Conservation (phyloP, 2,329 filamentous ascomycete genomes). For the Alternaria hordeiaustralica region DNA sequence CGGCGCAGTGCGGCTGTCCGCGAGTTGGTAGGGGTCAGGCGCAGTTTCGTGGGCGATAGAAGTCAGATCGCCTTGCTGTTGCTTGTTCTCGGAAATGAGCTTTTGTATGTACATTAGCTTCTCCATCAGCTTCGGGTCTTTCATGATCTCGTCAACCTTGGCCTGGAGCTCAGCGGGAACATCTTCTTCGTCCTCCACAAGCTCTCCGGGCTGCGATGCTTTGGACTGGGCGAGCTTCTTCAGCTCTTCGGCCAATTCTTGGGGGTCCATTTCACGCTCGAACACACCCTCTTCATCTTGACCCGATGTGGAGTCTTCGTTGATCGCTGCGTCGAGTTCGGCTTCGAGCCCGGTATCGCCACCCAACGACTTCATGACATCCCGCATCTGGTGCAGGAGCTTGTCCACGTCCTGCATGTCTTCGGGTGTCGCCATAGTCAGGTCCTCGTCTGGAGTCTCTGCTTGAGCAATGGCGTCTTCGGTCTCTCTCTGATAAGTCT, state of each 20-base stretch:
- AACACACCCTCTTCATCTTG: constrained; percentile 20
- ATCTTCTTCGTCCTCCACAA: constrained; percentile 25
- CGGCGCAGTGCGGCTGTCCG: constrained; percentile 28
- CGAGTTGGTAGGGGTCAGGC: constrained; percentile 39
- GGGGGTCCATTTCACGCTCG: constrained; percentile 29
- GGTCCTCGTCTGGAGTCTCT: constrained; percentile 11
- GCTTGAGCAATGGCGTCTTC: constrained; percentile 16
- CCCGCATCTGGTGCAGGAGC: constrained; percentile 34
- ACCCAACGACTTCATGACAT: constrained; percentile 33
- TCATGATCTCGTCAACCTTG: constrained; percentile 44
- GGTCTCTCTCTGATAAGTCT: constrained; percentile 15
- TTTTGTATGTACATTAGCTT: constrained; percentile 42
- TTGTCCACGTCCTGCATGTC: constrained; percentile 30
- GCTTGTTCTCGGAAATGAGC: constrained; percentile 25
- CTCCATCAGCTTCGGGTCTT: constrained; percentile 42
- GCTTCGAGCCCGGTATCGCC: constrained; percentile 24
- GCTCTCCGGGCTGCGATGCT: constrained; percentile 2
- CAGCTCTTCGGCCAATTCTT: constrained; percentile 30
- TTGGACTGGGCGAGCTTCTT: constrained; percentile 24
- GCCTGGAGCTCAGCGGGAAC: constrained; percentile 39
- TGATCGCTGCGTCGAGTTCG: constrained; percentile 30
- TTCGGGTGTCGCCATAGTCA: constrained; percentile 9
- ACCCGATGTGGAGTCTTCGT: constrained; percentile 19
- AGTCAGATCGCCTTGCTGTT: constrained; percentile 17
- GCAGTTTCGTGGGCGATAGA: constrained; percentile 29